Conservation (phyloP, 768 basidiomycete genomes). For the Russula dissimulans region DNA sequence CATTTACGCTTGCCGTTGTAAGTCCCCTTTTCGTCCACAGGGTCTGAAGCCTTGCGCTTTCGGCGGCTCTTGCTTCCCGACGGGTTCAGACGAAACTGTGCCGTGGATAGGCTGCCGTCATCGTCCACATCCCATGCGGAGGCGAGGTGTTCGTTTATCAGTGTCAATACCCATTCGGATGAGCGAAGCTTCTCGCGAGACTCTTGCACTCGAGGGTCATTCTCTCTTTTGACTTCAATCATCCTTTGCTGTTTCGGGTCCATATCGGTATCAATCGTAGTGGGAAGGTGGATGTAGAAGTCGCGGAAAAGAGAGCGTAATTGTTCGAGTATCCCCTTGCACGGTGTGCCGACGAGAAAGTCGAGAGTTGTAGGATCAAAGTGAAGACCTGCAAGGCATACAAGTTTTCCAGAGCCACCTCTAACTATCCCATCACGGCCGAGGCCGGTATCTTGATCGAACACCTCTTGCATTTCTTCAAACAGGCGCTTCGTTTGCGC, state of each 20-base stretch:
- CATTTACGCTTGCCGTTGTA: too few species aligned
- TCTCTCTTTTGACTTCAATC: too few species aligned
- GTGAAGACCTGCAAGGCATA: not conserved
- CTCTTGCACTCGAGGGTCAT: not conserved
- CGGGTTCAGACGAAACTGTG: too few species aligned
- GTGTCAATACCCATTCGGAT: not conserved
- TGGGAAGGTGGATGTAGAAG: not conserved
- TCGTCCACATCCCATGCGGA: constrained; percentile 1
- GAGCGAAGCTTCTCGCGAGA: not conserved
- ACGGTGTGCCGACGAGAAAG: not conserved
- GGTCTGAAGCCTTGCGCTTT: too few species aligned
- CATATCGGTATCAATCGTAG: too few species aligned
- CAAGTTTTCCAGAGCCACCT: not conserved
- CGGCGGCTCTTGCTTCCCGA: too few species aligned
- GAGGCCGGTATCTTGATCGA: not conserved
- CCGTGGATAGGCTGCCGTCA: not conserved
- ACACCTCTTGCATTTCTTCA: not conserved
- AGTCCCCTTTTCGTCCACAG: too few species aligned
- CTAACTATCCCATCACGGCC: not conserved
- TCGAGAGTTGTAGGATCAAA: not conserved
- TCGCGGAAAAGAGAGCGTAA: not conserved
- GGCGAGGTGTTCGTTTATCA: not conserved
- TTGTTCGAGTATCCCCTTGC: not conserved
- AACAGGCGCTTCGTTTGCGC: not conserved
- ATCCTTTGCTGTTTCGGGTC: too few species aligned